phyloP scores from a whole-genome alignment of 257 asterid species.

The Anisodus tanguticus region DNA sequence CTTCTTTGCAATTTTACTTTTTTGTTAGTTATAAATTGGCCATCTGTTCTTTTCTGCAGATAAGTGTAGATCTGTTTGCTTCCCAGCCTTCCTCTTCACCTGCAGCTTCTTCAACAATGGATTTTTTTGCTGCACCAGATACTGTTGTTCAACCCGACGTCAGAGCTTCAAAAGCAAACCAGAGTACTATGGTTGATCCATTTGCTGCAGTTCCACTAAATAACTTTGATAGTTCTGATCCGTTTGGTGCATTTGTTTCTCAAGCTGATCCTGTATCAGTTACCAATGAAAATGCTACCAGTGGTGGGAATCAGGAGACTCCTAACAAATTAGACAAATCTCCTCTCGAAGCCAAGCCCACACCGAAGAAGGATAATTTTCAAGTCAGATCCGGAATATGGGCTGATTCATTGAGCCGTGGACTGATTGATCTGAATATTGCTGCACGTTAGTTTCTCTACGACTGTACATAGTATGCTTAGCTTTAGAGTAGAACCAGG shows the following conservation, averaged over 20 bases:
- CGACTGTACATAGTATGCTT: background rate
- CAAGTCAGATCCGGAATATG: conserved; percentile 94
- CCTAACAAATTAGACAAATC: conserved; percentile 35
- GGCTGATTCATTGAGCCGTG: conserved; percentile 98
- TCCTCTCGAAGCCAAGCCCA: conserved; percentile 34
- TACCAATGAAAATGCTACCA: conserved; percentile 43
- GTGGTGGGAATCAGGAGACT: conserved; percentile 41
- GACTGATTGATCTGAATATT: conserved; percentile 82
- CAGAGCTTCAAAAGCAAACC: conserved; percentile 46
- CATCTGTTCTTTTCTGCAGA: conserved; percentile 45
- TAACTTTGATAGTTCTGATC: conserved; percentile 70
- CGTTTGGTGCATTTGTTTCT: conserved; percentile 67
- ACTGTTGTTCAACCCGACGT: conserved; percentile 50
- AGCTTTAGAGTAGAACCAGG: conserved; percentile 3
- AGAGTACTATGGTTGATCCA: conserved; percentile 57
- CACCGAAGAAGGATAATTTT: conserved; percentile 61
- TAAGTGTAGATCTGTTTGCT: conserved; percentile 60
- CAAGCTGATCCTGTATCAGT: conserved; percentile 45
- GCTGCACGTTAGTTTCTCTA: conserved; percentile 75
- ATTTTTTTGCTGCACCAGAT: conserved; percentile 69
- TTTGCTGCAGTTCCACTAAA: conserved; percentile 77
- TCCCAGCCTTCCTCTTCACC: conserved; percentile 61
- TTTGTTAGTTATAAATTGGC: background rate
- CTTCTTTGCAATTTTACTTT: background rate
- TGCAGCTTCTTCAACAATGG: conserved; percentile 44